phyloP scores from a whole-genome alignment of 176 grass and related monocot genomes.

The Carex scoparia region DNA sequence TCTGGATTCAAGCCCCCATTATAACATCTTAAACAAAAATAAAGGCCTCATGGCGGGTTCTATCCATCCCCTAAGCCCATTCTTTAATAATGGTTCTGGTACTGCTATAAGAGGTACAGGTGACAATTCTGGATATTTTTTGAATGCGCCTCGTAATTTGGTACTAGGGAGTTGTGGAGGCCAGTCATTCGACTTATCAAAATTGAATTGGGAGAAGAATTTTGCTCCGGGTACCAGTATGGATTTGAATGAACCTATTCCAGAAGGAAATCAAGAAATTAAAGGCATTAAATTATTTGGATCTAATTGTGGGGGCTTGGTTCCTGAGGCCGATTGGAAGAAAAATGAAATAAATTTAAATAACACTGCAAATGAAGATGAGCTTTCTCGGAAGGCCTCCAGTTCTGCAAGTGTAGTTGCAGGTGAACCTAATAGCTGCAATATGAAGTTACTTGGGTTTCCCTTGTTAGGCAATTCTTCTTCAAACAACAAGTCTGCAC shows the following conservation, averaged over 20 bases:
- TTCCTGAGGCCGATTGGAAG: conserved; percentile 35
- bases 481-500: conserved; percentile 20
- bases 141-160: conserved; percentile 3
- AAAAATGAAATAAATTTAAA: conserved; percentile 43
- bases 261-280: conserved; percentile 36
- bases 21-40: conserved; percentile 20
- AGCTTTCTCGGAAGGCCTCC: conserved; percentile 29
- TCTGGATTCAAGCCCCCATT: conserved; percentile 25
- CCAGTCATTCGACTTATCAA: conserved; percentile 30
- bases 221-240: conserved; percentile 30
- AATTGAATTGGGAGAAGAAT: conserved; percentile 27
- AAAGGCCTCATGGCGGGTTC: neutral
- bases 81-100: conserved; percentile 6
- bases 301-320: conserved; percentile 22
- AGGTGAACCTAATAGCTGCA: conserved; percentile 23
- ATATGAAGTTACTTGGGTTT: conserved; percentile 13
- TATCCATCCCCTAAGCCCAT: conserved; percentile 1
- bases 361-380: conserved; percentile 27
- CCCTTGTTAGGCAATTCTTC: conserved; percentile 45
- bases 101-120: neutral
- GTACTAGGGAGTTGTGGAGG: conserved; percentile 33
- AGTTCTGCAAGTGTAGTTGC: conserved; percentile 33
- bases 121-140: conserved; percentile 4
- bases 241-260: conserved; percentile 59
- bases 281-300: conserved; percentile 22